These are phyloP conservation scores for Heritiera fomes DNA, from an alignment of 345 rosid genomes.

Conservation along the genomic window DNA sequence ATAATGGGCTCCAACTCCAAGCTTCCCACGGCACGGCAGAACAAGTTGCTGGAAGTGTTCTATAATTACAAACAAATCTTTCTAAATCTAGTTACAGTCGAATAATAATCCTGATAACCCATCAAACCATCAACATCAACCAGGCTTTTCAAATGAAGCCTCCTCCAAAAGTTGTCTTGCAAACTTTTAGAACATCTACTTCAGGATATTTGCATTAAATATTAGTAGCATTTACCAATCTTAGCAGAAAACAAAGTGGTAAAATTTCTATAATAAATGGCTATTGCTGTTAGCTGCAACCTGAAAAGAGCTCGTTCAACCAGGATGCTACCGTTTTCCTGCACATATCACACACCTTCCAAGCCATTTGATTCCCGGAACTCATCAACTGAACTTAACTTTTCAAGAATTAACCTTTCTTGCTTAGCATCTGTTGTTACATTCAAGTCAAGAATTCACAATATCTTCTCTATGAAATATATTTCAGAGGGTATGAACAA, in stretches of 20 bases:
- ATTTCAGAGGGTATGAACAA: not conserved
- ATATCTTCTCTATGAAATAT: not conserved
- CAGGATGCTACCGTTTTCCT: constrained; percentile 14
- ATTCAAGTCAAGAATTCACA: constrained; percentile 43
- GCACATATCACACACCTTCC: constrained; percentile 20
- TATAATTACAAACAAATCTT: not conserved
- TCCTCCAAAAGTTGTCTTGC: not conserved
- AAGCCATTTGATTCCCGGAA: constrained; percentile 19
- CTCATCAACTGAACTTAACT: constrained; percentile 56
- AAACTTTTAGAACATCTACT: not conserved
- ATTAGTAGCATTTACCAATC: not conserved
- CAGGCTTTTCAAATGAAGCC: not conserved
- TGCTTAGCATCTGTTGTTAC: constrained; percentile 64
- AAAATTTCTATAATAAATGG: not conserved
- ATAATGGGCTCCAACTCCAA: too few relatives aligned
- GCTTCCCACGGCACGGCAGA: too few relatives aligned
- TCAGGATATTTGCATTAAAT: not conserved
- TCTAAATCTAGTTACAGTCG: not conserved
- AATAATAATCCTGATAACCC: not conserved
- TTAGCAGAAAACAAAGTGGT: not conserved
- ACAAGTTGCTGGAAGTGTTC: too few relatives aligned
- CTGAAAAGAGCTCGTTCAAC: not conserved
- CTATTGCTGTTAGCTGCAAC: not conserved
- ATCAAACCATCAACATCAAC: not conserved
- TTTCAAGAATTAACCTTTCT: constrained; percentile 69